These are phyloP conservation scores for Flaveria sonorensis DNA, from an alignment of 129 eudicot genomes.

Conservation along the genomic window DNA sequence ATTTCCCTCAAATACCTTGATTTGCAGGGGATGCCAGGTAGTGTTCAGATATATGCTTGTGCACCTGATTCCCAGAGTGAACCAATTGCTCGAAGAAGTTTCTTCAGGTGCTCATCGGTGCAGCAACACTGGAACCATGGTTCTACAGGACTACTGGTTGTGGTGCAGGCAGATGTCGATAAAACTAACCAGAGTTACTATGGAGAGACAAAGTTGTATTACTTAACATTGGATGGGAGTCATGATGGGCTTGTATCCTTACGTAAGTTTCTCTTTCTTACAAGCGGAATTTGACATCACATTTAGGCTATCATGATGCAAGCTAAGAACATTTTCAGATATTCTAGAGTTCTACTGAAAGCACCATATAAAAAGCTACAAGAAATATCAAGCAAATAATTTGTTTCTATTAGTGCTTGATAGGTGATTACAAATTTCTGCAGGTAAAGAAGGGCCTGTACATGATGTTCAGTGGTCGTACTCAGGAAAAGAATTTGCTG, in stretches of 20 bases:
- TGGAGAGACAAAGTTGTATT: constrained; percentile 86
- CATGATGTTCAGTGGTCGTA: constrained; percentile 99
- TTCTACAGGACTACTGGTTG: constrained; percentile 84
- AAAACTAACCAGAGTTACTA: constrained; percentile 98
- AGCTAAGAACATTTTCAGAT: constrained; percentile 10
- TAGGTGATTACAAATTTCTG: constrained; percentile 19
- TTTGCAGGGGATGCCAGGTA: constrained; percentile 91
- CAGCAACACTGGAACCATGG: constrained; percentile 84
- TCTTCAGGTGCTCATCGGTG: constrained; percentile 90
- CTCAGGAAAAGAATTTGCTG: constrained; percentile 92
- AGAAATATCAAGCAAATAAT: not conserved
- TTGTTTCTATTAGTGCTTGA: constrained; percentile 14
- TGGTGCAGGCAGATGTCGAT: constrained; percentile 94
- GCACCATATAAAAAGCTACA: constrained; percentile 9
- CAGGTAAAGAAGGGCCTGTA: constrained; percentile 98
- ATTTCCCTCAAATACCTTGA: constrained; percentile 20
- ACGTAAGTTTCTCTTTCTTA: constrained; percentile 49
- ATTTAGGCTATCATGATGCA: constrained; percentile 11
- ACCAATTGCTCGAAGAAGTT: constrained; percentile 75
- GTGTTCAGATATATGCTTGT: constrained; percentile 83
- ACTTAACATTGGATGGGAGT: constrained; percentile 86
- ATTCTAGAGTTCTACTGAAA: not conserved
- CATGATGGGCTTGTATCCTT: constrained; percentile 90
- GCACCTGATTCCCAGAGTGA: constrained; percentile 59
- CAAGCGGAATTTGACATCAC: not conserved